Conservation (phyloP, 2,329 filamentous ascomycete species). For the Aspergillus sp. region DNA sequence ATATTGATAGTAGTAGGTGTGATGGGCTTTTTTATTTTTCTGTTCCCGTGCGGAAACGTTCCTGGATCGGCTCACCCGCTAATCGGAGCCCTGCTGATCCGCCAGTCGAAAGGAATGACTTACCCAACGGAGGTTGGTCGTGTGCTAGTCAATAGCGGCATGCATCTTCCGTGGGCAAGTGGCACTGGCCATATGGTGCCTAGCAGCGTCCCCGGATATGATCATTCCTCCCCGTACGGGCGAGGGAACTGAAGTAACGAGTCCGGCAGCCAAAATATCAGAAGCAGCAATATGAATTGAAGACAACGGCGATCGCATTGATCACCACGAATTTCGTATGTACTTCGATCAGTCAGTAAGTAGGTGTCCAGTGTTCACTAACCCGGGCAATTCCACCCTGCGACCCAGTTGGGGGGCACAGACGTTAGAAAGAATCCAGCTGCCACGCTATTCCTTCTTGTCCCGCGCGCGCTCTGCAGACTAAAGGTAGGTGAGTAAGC, state of each 20-base stretch:
- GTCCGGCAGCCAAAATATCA: not conserved
- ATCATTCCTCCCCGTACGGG: not conserved
- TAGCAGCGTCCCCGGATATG: not conserved
- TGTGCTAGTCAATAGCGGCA: conserved; percentile 6
- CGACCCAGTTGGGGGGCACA: conserved; percentile 13
- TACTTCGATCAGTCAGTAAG: not conserved
- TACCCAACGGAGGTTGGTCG: conserved; percentile 14
- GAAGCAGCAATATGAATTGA: not conserved
- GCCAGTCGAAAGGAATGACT: conserved; percentile 17
- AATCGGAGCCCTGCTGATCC: conserved; percentile 23
- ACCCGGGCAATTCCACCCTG: conserved; percentile 7
- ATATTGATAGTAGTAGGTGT: not conserved
- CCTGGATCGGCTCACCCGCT: conserved; percentile 22
- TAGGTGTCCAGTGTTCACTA: not conserved
- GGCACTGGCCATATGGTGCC: not conserved
- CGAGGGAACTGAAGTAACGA: not conserved
- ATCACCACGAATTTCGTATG: not conserved
- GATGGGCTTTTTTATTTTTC: conserved; percentile 1
- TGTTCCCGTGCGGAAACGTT: conserved; percentile 20
- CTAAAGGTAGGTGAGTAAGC: conserved; percentile 1
- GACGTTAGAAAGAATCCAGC: conserved; percentile 12
- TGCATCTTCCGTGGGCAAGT: not conserved
- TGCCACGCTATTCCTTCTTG: conserved; percentile 14
- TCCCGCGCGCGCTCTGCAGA: conserved; percentile 11
- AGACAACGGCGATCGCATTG: not conserved